These are phyloP conservation scores for Aspergillus viridinutans DNA, from an alignment of 2,329 filamentous ascomycete species.

Conservation along the genomic window DNA sequence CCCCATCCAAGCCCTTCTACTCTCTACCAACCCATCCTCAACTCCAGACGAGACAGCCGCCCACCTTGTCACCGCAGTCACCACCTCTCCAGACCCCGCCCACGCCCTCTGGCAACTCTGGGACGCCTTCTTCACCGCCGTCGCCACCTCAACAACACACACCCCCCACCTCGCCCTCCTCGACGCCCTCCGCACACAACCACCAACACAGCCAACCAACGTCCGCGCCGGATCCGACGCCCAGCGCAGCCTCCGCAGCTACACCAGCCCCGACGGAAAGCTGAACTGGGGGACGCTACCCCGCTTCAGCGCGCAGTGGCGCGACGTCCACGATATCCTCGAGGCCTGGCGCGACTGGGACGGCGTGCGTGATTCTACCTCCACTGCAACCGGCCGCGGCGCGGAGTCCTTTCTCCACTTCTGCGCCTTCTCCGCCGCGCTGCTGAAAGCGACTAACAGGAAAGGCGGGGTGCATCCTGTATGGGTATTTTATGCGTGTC, in stretches of 20 bases:
- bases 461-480: neutral
- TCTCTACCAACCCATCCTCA: neutral
- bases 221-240: neutral
- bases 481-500: neutral
- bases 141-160: neutral
- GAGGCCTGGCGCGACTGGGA: neutral
- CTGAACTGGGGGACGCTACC: neutral
- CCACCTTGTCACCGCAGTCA: neutral
- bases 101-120: neutral
- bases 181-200: neutral
- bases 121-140: neutral
- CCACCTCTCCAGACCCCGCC: neutral
- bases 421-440: neutral
- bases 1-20: neutral
- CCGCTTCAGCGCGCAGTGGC: neutral
- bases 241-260: neutral
- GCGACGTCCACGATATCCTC: neutral
- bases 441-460: neutral
- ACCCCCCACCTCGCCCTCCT: neutral
- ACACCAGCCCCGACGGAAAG: neutral
- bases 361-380: neutral
- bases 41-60: neutral
- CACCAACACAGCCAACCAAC: neutral
- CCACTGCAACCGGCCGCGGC: neutral
- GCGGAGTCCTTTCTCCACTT: neutral